A percentile compares a stretch with the other conserved stretches of the same genome.
Conservation (phyloP, 768 basidiomycete genomes). For the Rhodotorula taiwanensis region DNA sequence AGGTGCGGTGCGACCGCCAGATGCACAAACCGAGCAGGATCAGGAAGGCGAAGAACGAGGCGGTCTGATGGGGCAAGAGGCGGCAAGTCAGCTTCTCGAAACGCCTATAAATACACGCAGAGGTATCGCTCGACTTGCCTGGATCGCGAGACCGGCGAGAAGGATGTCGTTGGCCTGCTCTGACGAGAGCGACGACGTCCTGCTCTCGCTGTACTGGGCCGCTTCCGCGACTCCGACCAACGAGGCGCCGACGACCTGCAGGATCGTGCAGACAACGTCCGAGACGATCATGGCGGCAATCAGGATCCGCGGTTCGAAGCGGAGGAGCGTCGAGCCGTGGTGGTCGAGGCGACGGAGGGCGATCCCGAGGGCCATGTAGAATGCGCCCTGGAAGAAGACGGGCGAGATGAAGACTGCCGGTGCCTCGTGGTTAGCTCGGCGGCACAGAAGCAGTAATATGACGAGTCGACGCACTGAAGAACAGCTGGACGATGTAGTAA, state of each 20-base stretch:
- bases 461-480: constrained; percentile 15
- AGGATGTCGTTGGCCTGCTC: constrained; percentile 45
- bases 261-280: constrained; percentile 42
- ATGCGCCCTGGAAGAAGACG: constrained; percentile 39
- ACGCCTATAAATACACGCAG: no score
- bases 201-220: constrained; percentile 21
- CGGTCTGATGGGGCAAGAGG: constrained; percentile 2
- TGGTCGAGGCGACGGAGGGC: constrained; percentile 37
- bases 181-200: constrained; percentile 32
- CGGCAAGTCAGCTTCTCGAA: background rate
- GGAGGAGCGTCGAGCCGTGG: constrained; percentile 35
- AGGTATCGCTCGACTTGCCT: constrained; percentile 36
- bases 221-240: constrained; percentile 45
- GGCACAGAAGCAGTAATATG: no score
- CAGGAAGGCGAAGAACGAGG: constrained; percentile 43
- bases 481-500: constrained; percentile 21
- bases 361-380: constrained; percentile 43
- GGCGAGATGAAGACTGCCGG: constrained; percentile 16
- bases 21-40: constrained; percentile 40
- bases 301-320: constrained; percentile 41
- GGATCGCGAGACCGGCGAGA: constrained; percentile 41
- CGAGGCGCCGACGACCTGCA: constrained; percentile 45
- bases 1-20: constrained; percentile 30
- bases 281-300: constrained; percentile 40
- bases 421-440: no score